These are phyloP conservation scores for Ramalina intermedia DNA, from an alignment of 495 filamentous ascomycete genomes.

Conservation along the genomic window DNA sequence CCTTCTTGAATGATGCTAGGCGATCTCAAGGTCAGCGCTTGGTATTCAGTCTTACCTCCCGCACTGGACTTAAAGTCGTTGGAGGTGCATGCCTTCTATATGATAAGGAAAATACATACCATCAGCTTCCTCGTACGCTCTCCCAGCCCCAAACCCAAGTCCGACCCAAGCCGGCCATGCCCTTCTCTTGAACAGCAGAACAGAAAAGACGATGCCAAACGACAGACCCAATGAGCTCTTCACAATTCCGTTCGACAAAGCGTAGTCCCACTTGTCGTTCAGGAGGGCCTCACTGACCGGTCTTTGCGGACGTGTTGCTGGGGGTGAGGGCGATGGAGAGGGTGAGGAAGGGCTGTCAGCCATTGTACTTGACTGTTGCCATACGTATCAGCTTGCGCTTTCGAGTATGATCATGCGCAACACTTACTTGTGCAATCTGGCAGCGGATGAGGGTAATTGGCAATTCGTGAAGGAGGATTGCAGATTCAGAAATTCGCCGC, in stretches of 20 bases:
- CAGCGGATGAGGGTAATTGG: too few species aligned
- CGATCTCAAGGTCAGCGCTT: not conserved
- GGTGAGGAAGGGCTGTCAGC: not conserved
- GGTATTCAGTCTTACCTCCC: not conserved
- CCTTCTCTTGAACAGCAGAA: constrained; percentile 91
- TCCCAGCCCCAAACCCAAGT: constrained; percentile 84
- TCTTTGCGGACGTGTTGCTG: not conserved
- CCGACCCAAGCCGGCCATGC: constrained; percentile 92
- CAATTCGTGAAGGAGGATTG: not conserved
- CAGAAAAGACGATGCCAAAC: constrained; percentile 96
- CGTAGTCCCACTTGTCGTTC: constrained; percentile 79
- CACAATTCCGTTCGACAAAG: constrained; percentile 89
- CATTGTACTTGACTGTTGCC: not conserved
- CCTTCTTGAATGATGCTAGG: constrained; percentile 14
- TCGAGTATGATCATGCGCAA: not conserved
- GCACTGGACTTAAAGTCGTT: too few species aligned
- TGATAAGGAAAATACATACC: constrained; percentile 23
- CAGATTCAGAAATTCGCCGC: too few species aligned
- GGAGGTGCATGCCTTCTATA: too few species aligned
- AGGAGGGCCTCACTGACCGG: not conserved
- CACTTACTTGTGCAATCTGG: not conserved
- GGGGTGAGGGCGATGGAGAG: not conserved
- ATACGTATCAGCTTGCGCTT: not conserved
- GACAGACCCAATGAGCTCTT: constrained; percentile 85
- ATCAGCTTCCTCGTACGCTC: constrained; percentile 80